These are phyloP conservation scores for Mortierella sp. DNA, from an alignment of 371 early-diverging fungal genomes.

Conservation along the genomic window DNA sequence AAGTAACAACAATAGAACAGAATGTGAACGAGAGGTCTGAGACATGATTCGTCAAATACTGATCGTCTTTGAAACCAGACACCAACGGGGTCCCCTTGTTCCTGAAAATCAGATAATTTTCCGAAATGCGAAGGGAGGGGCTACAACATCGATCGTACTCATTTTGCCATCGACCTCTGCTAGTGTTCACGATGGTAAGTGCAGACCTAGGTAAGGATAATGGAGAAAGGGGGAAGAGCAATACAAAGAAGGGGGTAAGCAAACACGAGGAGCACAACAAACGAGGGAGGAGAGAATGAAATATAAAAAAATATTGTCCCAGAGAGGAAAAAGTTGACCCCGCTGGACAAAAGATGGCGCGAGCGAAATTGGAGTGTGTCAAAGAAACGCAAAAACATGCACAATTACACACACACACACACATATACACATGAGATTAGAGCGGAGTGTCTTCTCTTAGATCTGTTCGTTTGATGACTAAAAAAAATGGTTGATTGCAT, in stretches of 20 bases:
- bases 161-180: too few species aligned
- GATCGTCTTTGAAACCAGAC: not conserved
- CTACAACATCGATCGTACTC: not conserved
- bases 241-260: not conserved
- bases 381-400: not conserved
- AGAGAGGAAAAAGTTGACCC: conserved; percentile 14
- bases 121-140: not conserved
- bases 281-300: not conserved
- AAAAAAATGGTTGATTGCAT: not conserved
- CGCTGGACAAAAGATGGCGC: conserved; percentile 6
- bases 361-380: not conserved
- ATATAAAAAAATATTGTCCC: not conserved
- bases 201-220: too few species aligned
- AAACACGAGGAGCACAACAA: not conserved
- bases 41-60: not conserved
- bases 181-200: too few species aligned
- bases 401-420: not conserved
- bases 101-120: not conserved
- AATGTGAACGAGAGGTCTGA: too few species aligned
- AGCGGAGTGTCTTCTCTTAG: not conserved
- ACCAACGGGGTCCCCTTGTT: not conserved
- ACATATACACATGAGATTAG: not conserved
- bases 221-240: not conserved
- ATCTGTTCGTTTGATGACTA: not conserved
- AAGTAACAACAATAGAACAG: too few species aligned